Evolutionary conservation across 805 yeast species (phyloP), one percentile per base, ranked within the genome.

Genomic region (Myxozyma kluyveri): DNA sequence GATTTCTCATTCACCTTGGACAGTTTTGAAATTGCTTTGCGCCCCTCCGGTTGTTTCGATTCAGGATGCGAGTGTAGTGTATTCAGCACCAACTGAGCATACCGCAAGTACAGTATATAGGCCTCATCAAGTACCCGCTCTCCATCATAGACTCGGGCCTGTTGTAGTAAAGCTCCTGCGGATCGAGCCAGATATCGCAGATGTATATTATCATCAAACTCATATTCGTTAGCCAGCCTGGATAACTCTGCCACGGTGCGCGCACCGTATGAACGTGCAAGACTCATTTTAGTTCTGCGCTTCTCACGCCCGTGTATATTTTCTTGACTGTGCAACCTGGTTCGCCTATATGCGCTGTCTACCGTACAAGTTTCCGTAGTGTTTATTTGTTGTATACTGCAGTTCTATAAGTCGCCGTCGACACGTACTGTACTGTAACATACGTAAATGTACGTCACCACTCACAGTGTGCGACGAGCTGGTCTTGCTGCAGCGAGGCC

Each of bases 101-200:
- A 82, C 50, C 89, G 67, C 41, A 77, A 68, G 61, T 81, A 82
- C 49, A 81, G 67, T 27, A 80, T 66, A 61, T 77, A 84, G 0
- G 87, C 79, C 52, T 76, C 78, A 38, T 73, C 75, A 38, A 69
- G 62, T 26, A 75, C 70, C 14, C 72, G 69, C 39, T 74, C 78
- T 19, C 66, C 64, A 18, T 70, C 71, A 64, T 74, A 80, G 19
- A 75, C 65, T 27, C 70, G 68, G 0, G 82, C 78, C 69, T 75
- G 83, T 64, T 69, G 73, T 56, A 69, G 68, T 60, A 75, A 69
- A 17, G 74, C 75, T 41, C 67, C 72, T 47, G 77, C 81, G 43
- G 83, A 75, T 50, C 82, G 75, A 27, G 83, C 61, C 76, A 87
- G 83, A 21, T 77, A 66, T 41, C 71, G 71, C 47, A 82, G 63